A percentile compares a stretch with the other conserved stretches of the same genome.
These are phyloP conservation scores for Hypoxylon perforatum DNA, from an alignment of 495 filamentous ascomycete genomes.

Conservation along the genomic window DNA sequence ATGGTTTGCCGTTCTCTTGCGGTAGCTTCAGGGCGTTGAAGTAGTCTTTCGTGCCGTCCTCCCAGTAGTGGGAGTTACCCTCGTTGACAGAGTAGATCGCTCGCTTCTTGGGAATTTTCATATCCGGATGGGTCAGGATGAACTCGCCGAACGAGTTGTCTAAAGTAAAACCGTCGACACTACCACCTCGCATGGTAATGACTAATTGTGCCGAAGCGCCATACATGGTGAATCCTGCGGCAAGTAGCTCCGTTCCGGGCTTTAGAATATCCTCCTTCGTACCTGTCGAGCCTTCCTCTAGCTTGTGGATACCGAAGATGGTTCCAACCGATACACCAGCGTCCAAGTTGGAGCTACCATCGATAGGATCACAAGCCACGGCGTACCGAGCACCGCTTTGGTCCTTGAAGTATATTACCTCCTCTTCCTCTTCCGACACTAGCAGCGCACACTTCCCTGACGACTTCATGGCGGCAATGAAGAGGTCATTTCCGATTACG, in stretches of 20 bases:
- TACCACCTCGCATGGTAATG: slow-evolving; percentile 93
- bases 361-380: slow-evolving; percentile 97
- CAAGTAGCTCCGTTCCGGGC: slow-evolving; percentile 90
- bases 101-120: slow-evolving; percentile 82
- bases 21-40: slow-evolving; percentile 85
- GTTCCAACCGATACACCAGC: slow-evolving; percentile 98
- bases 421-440: slow-evolving; percentile 96
- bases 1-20: slow-evolving; percentile 82
- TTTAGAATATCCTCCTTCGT: slow-evolving; percentile 85
- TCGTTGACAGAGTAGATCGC: slow-evolving; percentile 98
- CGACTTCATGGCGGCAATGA: slow-evolving; percentile 91
- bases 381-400: slow-evolving; percentile 86
- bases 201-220: slow-evolving; percentile 96
- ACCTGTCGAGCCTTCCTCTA: slow-evolving; percentile 75
- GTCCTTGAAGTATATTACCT: slow-evolving; percentile 87
- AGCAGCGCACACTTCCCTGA: slow-evolving; percentile 89
- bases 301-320: slow-evolving; percentile 94
- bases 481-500: slow-evolving; percentile 97
- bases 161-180: slow-evolving; percentile 96
- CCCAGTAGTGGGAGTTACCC: slow-evolving; percentile 97
- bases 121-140: slow-evolving; percentile 96
- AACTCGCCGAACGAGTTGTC: slow-evolving; percentile 97
- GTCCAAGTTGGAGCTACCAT: slow-evolving; percentile 96
- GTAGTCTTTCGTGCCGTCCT: slow-evolving; percentile 86
- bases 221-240: slow-evolving; percentile 99